A percentile compares a stretch with the other conserved stretches of the same genome.
Evolutionary conservation across 2,329 filamentous ascomycete genomes (phyloP).

Genomic region (Cladorrhinum sp.): DNA sequence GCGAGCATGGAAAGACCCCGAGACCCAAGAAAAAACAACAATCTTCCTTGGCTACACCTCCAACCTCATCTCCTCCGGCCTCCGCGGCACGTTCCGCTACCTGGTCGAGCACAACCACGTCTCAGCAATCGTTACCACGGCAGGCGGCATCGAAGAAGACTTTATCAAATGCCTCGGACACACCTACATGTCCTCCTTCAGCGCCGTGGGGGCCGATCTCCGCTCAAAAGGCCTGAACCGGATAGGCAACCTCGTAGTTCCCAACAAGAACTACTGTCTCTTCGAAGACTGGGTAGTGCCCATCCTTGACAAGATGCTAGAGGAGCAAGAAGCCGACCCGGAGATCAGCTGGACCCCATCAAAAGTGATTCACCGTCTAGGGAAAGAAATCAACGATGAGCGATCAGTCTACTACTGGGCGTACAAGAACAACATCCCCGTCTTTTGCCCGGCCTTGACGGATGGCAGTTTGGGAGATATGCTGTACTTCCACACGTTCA

Average conservation of each 20-base stretch:
- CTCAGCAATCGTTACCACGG: constrained; percentile 90
- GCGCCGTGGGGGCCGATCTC: constrained; percentile 69
- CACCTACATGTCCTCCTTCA: constrained; percentile 89
- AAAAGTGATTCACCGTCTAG: constrained; percentile 84
- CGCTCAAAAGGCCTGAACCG: constrained; percentile 87
- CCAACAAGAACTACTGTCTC: constrained; percentile 94
- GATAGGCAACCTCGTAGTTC: constrained; percentile 92
- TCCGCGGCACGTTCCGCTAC: constrained; percentile 87
- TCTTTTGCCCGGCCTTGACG: constrained; percentile 94
- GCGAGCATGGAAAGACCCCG: constrained; percentile 78
- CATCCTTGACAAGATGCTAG: constrained; percentile 89
- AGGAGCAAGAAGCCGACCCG: constrained; percentile 83
- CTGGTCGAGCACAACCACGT: constrained; percentile 91
- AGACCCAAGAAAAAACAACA: constrained; percentile 76
- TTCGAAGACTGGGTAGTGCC: constrained; percentile 98
- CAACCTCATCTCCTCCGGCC: constrained; percentile 93
- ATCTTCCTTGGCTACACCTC: constrained; percentile 98
- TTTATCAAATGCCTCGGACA: constrained; percentile 96
- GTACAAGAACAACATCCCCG: constrained; percentile 91
- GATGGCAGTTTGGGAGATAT: constrained; percentile 96
- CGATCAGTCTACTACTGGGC: constrained; percentile 95
- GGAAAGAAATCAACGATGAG: constrained; percentile 91
- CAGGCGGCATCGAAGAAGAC: constrained; percentile 94
- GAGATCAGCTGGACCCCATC: constrained; percentile 88
- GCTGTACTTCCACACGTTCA: constrained; percentile 98